These are phyloP conservation scores for Inonotus obliquus DNA, from an alignment of 1,284 basidiomycete species.

Conservation along the genomic window DNA sequence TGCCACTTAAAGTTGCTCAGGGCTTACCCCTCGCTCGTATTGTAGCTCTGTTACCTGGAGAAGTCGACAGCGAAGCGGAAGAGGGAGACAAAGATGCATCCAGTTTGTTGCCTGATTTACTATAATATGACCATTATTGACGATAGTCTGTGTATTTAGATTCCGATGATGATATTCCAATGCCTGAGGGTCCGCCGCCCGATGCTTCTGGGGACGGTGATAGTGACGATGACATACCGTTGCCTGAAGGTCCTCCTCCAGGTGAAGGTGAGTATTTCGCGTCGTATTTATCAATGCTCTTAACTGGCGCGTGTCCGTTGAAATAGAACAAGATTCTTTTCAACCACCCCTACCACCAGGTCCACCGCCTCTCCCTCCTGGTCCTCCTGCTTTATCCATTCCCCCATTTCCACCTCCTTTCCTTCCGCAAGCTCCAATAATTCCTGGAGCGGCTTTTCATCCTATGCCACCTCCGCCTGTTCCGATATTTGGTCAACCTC, in stretches of 20 bases:
- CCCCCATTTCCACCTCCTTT: constrained; percentile 20
- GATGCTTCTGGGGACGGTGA: constrained; percentile 2
- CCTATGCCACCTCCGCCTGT: constrained; percentile 24
- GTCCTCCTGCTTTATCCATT: constrained; percentile 12
- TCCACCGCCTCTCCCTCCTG: constrained; percentile 25
- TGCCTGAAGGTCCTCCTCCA: constrained; percentile 14
- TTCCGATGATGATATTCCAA: constrained; percentile 74
- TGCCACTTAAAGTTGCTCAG: neutral
- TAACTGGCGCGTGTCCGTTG: neutral
- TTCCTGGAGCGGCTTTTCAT: constrained; percentile 16
- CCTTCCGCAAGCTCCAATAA: constrained; percentile 15
- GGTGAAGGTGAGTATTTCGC: constrained; percentile 17
- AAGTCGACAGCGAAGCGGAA: constrained; percentile 57
- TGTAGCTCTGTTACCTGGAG: constrained; percentile 56
- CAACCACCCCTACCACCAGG: constrained; percentile 28
- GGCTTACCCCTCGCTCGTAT: constrained; percentile 10
- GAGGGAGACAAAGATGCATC: constrained; percentile 32
- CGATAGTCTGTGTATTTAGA: constrained; percentile 22
- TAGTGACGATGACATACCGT: constrained; percentile 6
- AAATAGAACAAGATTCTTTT: constrained; percentile 9
- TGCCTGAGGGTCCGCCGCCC: constrained; percentile 82
- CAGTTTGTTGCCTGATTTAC: constrained; percentile 8
- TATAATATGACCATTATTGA: neutral
- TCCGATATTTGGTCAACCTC: constrained; percentile 10
- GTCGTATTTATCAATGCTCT: neutral